Evolutionary conservation across 2,329 filamentous ascomycete species (phyloP).

Genomic region (Mycocentrospora acerina): DNA sequence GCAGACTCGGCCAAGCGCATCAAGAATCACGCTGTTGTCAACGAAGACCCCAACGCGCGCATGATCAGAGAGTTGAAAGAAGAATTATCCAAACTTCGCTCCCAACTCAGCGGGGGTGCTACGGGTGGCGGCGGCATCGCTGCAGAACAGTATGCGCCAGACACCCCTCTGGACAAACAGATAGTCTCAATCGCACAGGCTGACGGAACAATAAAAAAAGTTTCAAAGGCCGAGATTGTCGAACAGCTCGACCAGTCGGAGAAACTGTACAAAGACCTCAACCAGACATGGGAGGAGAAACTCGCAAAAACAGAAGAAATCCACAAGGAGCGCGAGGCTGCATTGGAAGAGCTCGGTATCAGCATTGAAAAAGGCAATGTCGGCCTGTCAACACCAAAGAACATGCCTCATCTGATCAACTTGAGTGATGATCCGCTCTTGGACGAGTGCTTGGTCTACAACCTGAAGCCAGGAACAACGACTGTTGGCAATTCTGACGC

Average conservation of each 20-base stretch:
- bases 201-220: conserved; percentile 87
- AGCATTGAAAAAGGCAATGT: conserved; percentile 99
- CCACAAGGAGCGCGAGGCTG: conserved; percentile 93
- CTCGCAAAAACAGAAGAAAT: conserved; percentile 93
- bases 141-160: conserved; percentile 82
- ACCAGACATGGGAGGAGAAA: conserved; percentile 99
- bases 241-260: conserved; percentile 96
- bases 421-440: conserved; percentile 79
- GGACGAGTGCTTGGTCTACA: conserved; percentile 96
- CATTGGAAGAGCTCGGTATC: conserved; percentile 93
- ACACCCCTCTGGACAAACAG: conserved; percentile 90
- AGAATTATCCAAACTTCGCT: conserved; percentile 80
- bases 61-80: conserved; percentile 99
- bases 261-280: conserved; percentile 92
- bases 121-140: conserved; percentile 49
- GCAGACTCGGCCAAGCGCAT: conserved; percentile 98
- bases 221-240: conserved; percentile 96
- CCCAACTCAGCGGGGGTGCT: conserved; percentile 66
- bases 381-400: conserved; percentile 92
- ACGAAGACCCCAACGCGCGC: conserved; percentile 96
- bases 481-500: conserved; percentile 93
- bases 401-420: conserved; percentile 99
- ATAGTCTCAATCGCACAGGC: conserved; percentile 89
- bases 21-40: conserved; percentile 99
- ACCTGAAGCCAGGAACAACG: conserved; percentile 91